Conservation (phyloP, 2,329 filamentous ascomycete genomes). For the Emmonsiellopsis sp. region DNA sequence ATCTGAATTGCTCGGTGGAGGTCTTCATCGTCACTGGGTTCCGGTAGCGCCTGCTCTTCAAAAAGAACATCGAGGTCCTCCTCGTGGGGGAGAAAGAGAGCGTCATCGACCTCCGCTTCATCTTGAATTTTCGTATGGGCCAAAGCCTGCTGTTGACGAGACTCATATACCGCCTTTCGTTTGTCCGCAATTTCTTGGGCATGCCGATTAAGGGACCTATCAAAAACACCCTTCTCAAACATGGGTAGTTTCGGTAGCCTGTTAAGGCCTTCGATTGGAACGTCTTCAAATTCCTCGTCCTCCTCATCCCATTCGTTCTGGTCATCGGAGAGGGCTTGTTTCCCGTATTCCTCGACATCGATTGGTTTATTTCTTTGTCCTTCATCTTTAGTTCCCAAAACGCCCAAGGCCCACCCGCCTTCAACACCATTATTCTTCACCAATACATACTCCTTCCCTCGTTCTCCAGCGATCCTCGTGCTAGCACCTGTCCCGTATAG, state of each 20-base stretch:
- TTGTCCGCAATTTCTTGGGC: constrained; percentile 31
- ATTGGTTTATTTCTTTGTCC: constrained; percentile 81
- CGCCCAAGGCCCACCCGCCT: constrained; percentile 90
- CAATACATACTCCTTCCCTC: constrained; percentile 85
- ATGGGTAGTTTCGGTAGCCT: constrained; percentile 58
- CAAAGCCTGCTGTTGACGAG: constrained; percentile 19
- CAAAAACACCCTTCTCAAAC: constrained; percentile 27
- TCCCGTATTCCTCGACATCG: constrained; percentile 65
- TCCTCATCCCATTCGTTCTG: constrained; percentile 59
- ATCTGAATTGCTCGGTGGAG: constrained; percentile 74
- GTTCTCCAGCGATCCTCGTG: constrained; percentile 56
- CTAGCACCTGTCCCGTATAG: constrained; percentile 55
- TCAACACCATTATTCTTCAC: constrained; percentile 94
- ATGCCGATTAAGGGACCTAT: constrained; percentile 26
- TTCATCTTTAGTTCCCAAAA: constrained; percentile 75
- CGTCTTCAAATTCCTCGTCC: constrained; percentile 80
- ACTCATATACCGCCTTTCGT: constrained; percentile 40
- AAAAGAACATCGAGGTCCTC: constrained; percentile 49
- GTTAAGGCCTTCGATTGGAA: constrained; percentile 84
- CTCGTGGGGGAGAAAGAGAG: constrained; percentile 47
- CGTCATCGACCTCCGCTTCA: constrained; percentile 37
- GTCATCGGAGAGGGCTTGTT: constrained; percentile 42
- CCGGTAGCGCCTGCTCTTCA: constrained; percentile 37
- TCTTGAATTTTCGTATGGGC: constrained; percentile 1
- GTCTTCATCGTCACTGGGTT: constrained; percentile 57